Percentiles rank a stretch among this genome's conserved stretches.
phyloP scores from a whole-genome alignment of 441 rosid genomes.

The Hura crepitans region DNA sequence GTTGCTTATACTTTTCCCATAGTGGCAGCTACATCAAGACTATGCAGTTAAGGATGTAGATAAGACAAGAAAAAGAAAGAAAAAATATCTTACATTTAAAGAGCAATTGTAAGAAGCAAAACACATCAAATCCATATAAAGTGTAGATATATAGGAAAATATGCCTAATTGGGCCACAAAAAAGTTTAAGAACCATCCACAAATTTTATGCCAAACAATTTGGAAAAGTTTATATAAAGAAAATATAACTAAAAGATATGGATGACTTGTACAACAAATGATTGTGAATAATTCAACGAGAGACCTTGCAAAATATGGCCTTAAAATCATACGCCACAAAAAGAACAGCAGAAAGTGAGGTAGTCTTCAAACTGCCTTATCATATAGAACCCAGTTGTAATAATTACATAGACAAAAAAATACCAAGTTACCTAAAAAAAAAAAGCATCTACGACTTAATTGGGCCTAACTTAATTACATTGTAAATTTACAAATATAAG shows the following conservation, averaged over 20 bases:
- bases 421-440: neutral
- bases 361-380: neutral
- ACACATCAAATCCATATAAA: neutral
- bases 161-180: neutral
- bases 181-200: neutral
- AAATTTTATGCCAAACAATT: neutral
- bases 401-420: neutral
- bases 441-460: neutral
- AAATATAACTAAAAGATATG: neutral
- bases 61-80: neutral
- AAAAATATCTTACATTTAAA: neutral
- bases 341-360: neutral
- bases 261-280: neutral
- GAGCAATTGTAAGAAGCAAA: neutral
- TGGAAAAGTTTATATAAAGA: neutral
- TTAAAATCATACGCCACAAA: neutral
- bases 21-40: conserved; percentile 62
- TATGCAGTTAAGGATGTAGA: conserved; percentile 10
- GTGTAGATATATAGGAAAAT: neutral
- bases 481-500: neutral
- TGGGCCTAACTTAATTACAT: neutral
- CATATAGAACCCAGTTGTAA: neutral
- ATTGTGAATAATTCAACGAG: neutral
- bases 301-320: neutral
- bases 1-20: conserved; percentile 85